phyloP scores from a whole-genome alignment of 192 early-diverging fungal genomes.

The Coemansia sp. region DNA sequence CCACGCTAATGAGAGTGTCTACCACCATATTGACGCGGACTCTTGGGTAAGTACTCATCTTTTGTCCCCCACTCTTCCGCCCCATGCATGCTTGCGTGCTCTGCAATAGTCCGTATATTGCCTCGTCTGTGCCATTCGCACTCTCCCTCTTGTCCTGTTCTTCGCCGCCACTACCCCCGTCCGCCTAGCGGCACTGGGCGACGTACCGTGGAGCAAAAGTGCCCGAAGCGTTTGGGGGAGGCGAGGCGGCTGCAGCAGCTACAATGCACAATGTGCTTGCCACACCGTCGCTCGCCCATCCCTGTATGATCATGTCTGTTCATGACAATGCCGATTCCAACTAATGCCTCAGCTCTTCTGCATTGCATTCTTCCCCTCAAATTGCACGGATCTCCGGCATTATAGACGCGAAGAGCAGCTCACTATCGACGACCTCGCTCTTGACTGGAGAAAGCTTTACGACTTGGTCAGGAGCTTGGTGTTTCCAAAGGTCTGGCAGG shows the following conservation, averaged over 20 bases:
- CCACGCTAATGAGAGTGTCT: conserved; percentile 61
- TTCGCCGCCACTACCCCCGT: too few relatives aligned
- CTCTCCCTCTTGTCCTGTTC: too few relatives aligned
- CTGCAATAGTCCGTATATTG: too few relatives aligned
- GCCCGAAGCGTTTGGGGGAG: background rate
- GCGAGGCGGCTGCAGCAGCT: background rate
- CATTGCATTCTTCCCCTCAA: background rate
- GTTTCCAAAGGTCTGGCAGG: conserved; percentile 66
- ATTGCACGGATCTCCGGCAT: background rate
- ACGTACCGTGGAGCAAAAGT: background rate
- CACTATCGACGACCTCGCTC: conserved; percentile 56
- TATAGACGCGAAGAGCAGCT: conserved; percentile 52
- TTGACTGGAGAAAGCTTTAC: conserved; percentile 76
- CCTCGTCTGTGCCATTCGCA: too few relatives aligned
- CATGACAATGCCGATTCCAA: background rate
- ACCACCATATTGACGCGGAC: conserved; percentile 56
- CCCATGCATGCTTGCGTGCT: background rate
- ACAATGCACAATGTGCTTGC: background rate
- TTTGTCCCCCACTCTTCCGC: background rate
- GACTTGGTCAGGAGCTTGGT: conserved; percentile 53
- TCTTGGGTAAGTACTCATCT: conserved; percentile 56
- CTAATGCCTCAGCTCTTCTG: conserved; percentile 2
- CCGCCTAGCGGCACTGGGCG: too few relatives aligned
- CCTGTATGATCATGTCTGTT: background rate
- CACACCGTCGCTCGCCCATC: background rate